Evolutionary conservation across 192 early-diverging fungal species (phyloP).

Genomic region (Mortierella alpina): DNA sequence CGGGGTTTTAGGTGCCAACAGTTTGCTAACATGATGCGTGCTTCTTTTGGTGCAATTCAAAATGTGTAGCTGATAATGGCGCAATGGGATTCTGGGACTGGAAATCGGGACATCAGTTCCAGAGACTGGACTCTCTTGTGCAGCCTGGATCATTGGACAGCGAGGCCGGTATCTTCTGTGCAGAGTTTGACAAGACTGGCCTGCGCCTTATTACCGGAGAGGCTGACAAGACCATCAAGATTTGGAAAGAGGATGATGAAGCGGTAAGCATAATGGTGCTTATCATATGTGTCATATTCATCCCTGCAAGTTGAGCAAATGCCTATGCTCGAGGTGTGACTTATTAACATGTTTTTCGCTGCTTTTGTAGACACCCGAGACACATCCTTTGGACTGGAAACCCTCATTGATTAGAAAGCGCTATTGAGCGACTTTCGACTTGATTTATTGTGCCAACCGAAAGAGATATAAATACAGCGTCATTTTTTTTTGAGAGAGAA

Average conservation of each 20-base stretch:
- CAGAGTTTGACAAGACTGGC: conserved; percentile 95
- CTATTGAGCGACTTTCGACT: conserved; percentile 32
- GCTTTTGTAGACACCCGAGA: conserved; percentile 59
- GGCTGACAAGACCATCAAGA: conserved; percentile 99
- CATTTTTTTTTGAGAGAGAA: no score
- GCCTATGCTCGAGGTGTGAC: neutral
- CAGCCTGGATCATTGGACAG: conserved; percentile 97
- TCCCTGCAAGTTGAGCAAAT: neutral
- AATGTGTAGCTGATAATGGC: conserved; percentile 84
- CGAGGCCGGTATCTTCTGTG: conserved; percentile 96
- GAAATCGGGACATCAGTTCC: conserved; percentile 96
- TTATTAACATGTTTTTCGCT: neutral
- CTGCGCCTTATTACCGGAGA: conserved; percentile 97
- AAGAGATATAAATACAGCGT: neutral
- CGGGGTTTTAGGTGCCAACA: no score
- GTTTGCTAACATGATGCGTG: neutral
- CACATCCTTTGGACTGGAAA: conserved; percentile 66
- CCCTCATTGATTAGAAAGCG: conserved; percentile 60
- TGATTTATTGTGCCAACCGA: neutral
- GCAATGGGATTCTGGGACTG: conserved; percentile 98
- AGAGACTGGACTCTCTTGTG: conserved; percentile 83
- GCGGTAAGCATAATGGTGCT: conserved; percentile 60
- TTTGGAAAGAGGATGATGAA: conserved; percentile 91
- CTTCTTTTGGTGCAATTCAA: neutral
- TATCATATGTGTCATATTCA: neutral